Percentiles rank a stretch among this genome's conserved stretches.
phyloP scores from a whole-genome alignment of 2,329 filamentous ascomycete genomes.

The Diplodia mutila region DNA sequence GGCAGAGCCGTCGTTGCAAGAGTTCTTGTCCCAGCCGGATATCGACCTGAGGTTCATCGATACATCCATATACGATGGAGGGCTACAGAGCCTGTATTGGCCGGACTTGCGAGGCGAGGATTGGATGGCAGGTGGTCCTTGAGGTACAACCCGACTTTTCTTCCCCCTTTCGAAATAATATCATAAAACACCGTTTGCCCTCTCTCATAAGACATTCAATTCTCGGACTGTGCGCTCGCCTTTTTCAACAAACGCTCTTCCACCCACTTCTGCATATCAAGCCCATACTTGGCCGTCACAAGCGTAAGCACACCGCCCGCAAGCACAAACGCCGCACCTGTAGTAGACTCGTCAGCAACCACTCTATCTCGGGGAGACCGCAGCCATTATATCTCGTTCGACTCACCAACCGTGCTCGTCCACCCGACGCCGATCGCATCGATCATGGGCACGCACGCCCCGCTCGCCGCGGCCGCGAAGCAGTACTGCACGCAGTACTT shows the following conservation, averaged over 20 bases:
- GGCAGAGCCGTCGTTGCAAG: slow-evolving; percentile 30
- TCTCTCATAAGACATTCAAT: no score
- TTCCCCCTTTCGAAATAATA: neutral
- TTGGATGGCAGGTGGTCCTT: slow-evolving; percentile 10
- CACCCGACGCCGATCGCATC: slow-evolving; percentile 35
- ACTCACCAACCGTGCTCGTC: slow-evolving; percentile 30
- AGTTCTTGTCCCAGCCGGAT: slow-evolving; percentile 30
- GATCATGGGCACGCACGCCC: slow-evolving; percentile 36
- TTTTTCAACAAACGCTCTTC: slow-evolving; percentile 8
- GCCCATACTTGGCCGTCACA: slow-evolving; percentile 27
- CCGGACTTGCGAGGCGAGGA: slow-evolving; percentile 24
- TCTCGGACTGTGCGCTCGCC: neutral
- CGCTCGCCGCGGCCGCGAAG: slow-evolving; percentile 34
- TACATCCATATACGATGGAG: slow-evolving; percentile 28
- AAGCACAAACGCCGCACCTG: slow-evolving; percentile 27
- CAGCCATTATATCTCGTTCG: no score
- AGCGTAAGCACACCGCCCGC: slow-evolving; percentile 29
- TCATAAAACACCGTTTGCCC: neutral
- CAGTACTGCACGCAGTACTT: slow-evolving; percentile 42
- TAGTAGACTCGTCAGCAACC: slow-evolving; percentile 6
- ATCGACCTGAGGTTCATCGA: slow-evolving; percentile 28
- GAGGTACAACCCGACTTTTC: neutral
- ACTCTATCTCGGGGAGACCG: no score
- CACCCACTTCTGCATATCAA: slow-evolving; percentile 29
- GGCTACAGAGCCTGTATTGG: slow-evolving; percentile 30